Evolutionary conservation across 768 basidiomycete genomes (phyloP).

Genomic region (Butyriboletus loyo): DNA sequence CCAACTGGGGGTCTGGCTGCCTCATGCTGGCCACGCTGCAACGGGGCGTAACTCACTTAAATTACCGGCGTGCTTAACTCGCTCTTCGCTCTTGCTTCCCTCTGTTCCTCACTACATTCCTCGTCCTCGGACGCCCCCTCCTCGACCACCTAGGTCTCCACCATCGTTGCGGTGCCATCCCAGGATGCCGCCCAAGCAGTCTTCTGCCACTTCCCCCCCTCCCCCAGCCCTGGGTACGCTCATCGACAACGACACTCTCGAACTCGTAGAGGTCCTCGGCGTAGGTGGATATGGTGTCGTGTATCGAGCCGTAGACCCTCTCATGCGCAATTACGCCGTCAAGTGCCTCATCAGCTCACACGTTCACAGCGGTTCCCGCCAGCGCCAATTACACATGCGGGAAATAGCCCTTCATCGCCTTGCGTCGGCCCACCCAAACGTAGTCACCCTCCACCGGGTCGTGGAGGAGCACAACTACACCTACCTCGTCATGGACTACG

Average conservation of each 20-base stretch:
- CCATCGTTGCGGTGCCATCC: slow-evolving; percentile 13
- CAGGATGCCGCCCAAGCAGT: slow-evolving; percentile 33
- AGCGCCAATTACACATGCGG: slow-evolving; percentile 76
- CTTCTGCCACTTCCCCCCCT: slow-evolving; percentile 41
- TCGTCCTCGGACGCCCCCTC: slow-evolving; percentile 21
- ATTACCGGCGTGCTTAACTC: slow-evolving; percentile 23
- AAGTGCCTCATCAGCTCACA: slow-evolving; percentile 77
- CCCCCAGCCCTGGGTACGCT: slow-evolving; percentile 62
- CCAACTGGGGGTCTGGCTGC: slow-evolving; percentile 29
- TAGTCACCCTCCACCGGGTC: slow-evolving; percentile 87
- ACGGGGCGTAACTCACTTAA: slow-evolving; percentile 31
- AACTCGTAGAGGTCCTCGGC: slow-evolving; percentile 85
- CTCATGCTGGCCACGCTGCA: slow-evolving; percentile 37
- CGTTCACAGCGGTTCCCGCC: slow-evolving; percentile 44
- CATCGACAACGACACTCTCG: slow-evolving; percentile 79
- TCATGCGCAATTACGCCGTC: slow-evolving; percentile 71
- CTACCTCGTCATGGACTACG: slow-evolving; percentile 93
- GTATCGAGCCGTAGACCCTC: slow-evolving; percentile 74
- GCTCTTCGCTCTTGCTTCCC: slow-evolving; percentile 27
- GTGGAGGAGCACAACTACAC: slow-evolving; percentile 79
- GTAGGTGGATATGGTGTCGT: slow-evolving; percentile 95
- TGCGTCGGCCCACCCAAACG: slow-evolving; percentile 69
- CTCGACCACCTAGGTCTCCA: slow-evolving; percentile 25
- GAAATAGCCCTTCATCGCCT: slow-evolving; percentile 83
- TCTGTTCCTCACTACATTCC: slow-evolving; percentile 17